Base-by-base conservation (phyloP, 2,329 filamentous ascomycete genomes). In the Pleochaeta shiraiana region DNA sequence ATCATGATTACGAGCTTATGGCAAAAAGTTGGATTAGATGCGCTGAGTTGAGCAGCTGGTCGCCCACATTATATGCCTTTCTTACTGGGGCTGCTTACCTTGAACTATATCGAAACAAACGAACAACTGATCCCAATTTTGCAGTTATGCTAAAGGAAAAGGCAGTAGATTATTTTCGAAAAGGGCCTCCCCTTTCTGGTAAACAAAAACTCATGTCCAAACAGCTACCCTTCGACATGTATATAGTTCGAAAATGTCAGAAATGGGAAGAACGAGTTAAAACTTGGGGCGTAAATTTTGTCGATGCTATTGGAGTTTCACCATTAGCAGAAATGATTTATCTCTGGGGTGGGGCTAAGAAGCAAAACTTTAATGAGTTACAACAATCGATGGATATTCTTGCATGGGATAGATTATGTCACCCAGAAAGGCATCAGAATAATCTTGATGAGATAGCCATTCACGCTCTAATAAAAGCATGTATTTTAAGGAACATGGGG, bases 311-410 rank as follows among this genome's bases (percentile, higher is more conserved):
- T 9, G 90, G 90, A 0, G 79, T 88, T 2, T 87, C 85, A 66
- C 93, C 93, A 0, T 78, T 89, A 0, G 83, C 90, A 70, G 93
- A 97, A 76, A 95, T 97, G 87, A 85, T 87, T 14, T 95, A 92
- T 73, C 83, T 97, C 70, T 97, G 91, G 91, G 91, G 89, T 71
- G 92, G 91, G 0, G 84, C 83, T 69, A 92, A 88, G 74, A 83
- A 90, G 64, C 95, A 95, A 88, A 77, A 81, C 1, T 70, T 75
- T 0, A 75, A 76, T 0, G 81, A 92, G 66, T 77, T 95, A 16
- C 77, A 86, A 60, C 75, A 78, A 50, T 88, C 84, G 0, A 73
- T 89, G 43, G 74, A 73, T 0, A 79, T 80, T n/a, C 75, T 95
- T 12, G 76, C 78, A 0, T 95, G 82, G 81, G 75, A 77, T 26